Evolutionary conservation across 2,329 filamentous ascomycete species (phyloP).

Genomic region (Scedosporium aurantiacum): DNA sequence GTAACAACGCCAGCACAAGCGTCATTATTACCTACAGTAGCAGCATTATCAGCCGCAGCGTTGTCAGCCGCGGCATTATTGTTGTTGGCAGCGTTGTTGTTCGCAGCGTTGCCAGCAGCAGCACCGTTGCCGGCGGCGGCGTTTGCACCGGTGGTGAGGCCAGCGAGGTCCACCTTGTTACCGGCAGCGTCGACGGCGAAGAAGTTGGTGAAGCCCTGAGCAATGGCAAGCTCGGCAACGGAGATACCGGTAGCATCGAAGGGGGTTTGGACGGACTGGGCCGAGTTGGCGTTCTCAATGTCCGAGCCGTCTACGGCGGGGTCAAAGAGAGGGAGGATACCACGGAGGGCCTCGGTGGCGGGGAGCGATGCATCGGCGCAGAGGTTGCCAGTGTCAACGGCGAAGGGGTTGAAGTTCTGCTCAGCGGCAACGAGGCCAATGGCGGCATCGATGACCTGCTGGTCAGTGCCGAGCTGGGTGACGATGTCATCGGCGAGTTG

Average conservation of each 20-base stretch:
- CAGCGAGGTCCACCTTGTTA: conserved; percentile 18
- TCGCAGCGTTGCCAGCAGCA: conserved; percentile 5
- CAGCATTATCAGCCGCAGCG: conserved; percentile 8
- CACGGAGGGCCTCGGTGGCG: conserved; percentile 47
- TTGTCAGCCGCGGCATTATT: conserved; percentile 8
- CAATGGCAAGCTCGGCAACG: conserved; percentile 51
- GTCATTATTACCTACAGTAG: conserved; percentile 7
- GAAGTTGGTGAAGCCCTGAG: conserved; percentile 54
- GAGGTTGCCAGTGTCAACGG: conserved; percentile 46
- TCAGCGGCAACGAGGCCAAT: conserved; percentile 48
- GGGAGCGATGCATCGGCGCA: conserved; percentile 54
- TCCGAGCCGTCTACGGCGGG: conserved; percentile 47
- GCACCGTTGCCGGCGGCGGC: conserved; percentile 7
- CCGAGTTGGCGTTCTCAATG: conserved; percentile 49
- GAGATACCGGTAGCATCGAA: conserved; percentile 51
- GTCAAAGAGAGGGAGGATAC: conserved; percentile 57
- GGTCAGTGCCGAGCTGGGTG: conserved; percentile 45
- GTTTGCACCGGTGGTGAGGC: conserved; percentile 16
- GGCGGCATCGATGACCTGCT: conserved; percentile 50
- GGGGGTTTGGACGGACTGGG: conserved; percentile 37
- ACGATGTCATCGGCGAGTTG: conserved; percentile 54
- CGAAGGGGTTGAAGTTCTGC: conserved; percentile 63
- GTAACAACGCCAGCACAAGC: conserved; percentile 17
- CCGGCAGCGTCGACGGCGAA: conserved; percentile 26
- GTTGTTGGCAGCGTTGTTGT: conserved; percentile 10